Evolutionary conservation across 2,329 filamentous ascomycete species (phyloP).

Genomic region (Fusarium sp.): DNA sequence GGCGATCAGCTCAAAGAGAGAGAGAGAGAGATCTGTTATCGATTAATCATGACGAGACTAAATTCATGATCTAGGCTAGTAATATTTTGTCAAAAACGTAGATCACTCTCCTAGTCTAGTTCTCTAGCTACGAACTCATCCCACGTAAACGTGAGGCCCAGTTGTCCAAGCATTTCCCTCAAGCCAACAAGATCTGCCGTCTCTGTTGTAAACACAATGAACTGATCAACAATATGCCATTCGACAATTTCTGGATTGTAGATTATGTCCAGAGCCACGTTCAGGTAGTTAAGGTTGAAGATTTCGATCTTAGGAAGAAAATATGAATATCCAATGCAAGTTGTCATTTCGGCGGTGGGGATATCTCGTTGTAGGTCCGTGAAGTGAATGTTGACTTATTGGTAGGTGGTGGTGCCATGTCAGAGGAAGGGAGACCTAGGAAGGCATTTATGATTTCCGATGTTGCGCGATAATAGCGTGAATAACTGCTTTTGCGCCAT

Average conservation of each 20-base stretch:
- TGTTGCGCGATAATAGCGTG: not conserved
- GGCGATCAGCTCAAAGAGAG: too few relatives aligned
- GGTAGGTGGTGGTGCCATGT: not conserved
- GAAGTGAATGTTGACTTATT: rapidly evolving
- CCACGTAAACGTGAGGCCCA: not conserved
- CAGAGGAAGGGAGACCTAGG: too few relatives aligned
- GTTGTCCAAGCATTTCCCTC: not conserved
- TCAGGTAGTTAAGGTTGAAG: rapidly evolving
- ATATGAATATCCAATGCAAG: not conserved
- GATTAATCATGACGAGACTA: too few relatives aligned
- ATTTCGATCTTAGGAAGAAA: not conserved
- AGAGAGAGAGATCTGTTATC: too few relatives aligned
- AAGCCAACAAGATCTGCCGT: rapidly evolving
- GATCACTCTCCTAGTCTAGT: not conserved
- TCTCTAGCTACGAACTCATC: not conserved
- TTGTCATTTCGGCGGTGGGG: not conserved
- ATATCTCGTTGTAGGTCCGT: rapidly evolving
- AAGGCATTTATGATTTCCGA: not conserved
- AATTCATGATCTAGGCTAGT: too few relatives aligned
- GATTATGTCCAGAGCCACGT: not conserved
- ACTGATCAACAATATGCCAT: rapidly evolving
- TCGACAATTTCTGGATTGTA: rapidly evolving
- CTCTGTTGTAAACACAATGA: rapidly evolving
- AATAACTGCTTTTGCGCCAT: not conserved
- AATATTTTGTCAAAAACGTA: too few relatives aligned